phyloP scores from a whole-genome alignment of 176 grass and related monocot species.

The Oryza australiensis region DNA sequence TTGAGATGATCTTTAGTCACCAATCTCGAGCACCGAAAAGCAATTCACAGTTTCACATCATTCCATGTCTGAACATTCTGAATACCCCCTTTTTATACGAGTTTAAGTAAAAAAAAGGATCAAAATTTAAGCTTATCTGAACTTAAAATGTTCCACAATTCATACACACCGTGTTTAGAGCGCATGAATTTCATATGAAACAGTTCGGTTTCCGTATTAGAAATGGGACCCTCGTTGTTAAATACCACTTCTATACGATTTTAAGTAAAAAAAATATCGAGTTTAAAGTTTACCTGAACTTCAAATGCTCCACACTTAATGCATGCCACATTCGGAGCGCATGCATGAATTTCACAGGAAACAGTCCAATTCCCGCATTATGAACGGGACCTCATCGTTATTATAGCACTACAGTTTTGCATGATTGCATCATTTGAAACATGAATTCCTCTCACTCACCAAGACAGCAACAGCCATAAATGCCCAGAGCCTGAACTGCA shows the following conservation, averaged over 20 bases:
- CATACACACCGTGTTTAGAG: neutral
- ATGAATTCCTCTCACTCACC: neutral
- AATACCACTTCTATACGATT: neutral
- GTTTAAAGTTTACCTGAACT: neutral
- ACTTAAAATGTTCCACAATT: neutral
- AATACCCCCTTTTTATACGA: neutral
- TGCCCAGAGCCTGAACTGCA: neutral
- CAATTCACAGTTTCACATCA: neutral
- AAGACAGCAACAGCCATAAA: conserved; percentile 6
- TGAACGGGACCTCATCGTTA: neutral
- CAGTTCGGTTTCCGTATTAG: neutral
- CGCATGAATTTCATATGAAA: neutral
- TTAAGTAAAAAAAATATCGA: neutral
- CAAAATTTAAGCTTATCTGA: neutral
- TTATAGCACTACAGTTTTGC: neutral
- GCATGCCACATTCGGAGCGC: neutral
- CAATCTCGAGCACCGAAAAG: conserved; percentile 7
- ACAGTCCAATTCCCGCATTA: neutral
- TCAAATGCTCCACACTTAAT: neutral
- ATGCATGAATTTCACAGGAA: neutral
- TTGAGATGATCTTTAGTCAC: neutral
- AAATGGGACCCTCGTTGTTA: neutral
- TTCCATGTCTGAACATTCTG: neutral
- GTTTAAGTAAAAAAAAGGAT: neutral
- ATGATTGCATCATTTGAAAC: neutral